Evolutionary conservation across 305 asterid species (phyloP), one percentile per base, ranked within the genome.

Genomic region (Solanum hybrid): DNA sequence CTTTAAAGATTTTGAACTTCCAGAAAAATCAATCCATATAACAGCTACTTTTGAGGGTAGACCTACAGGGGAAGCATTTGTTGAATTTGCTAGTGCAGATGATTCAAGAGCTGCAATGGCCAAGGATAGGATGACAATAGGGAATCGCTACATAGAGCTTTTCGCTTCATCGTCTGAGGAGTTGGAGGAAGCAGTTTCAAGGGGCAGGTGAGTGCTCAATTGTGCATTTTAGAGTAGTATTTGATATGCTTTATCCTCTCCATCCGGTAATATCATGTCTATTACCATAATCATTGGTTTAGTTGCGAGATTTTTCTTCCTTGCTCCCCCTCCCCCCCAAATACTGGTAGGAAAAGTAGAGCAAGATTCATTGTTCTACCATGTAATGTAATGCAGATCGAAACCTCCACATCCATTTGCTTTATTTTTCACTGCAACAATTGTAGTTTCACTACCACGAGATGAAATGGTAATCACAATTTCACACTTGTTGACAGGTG

Each of bases 41-140:
- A 92, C 97, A 31, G 93, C 95, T 82, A 96, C 94, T 90, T 93
- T 95, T 3, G 98, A 95, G 93, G 98, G 98, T 67, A 93, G 98
- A 91, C 95, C 98, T 7, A 96, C 98, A 64, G 99, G 99, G 76
- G 99, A 97, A 94, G 98, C 98, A 3, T 95, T 93, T 92, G 98
- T 95, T 90, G 99, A 97, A 92, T 97, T 97, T 93, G 95, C 94
- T 24, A 95, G 93, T 91, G 91, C 98, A 24, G 98, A 97, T 90
- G 98, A 96, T 88, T 96, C 99, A n/a, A 94, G 87, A 91, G 95
- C 96, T 93, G 98, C 98, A 39, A 96, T 97, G 98, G 91, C 97
- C 34, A 97, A 96, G 96, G 99, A 97, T 90, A 93, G 99, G 94
- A 95, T 92, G 98, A 95, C 95, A 31, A 89, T 97, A 31, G 95